Percentiles rank a stretch among this genome's conserved stretches.
Conservation (phyloP, 805 yeast species). For the Tetrapisispora phaffii region DNA sequence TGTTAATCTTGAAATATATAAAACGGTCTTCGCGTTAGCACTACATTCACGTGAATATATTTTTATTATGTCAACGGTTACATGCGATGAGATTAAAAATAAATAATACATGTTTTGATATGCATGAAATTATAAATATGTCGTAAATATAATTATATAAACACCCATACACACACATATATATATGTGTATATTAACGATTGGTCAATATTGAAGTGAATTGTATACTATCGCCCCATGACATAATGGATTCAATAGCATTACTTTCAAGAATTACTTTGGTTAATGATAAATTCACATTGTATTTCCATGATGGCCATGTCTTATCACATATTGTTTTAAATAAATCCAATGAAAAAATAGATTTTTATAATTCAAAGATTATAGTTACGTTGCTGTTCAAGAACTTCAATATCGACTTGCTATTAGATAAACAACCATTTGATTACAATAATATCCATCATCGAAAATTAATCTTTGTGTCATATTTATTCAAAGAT, state of each 20-base stretch:
- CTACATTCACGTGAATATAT: too few relatives aligned
- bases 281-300: neutral
- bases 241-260: neutral
- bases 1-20: too few relatives aligned
- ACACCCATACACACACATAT: neutral
- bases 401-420: neutral
- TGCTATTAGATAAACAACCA: slow-evolving; percentile 1
- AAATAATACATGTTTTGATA: too few relatives aligned
- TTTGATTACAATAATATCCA: neutral
- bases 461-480: neutral
- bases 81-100: neutral
- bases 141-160: too few relatives aligned
- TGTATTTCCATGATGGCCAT: neutral
- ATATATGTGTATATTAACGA: neutral
- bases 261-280: neutral
- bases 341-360: neutral
- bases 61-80: too few relatives aligned
- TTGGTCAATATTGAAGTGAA: neutral
- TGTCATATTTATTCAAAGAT: neutral
- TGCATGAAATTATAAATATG: too few relatives aligned
- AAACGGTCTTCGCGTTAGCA: too few relatives aligned
- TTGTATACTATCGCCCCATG: too few relatives aligned
- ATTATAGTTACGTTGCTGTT: neutral
- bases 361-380: neutral
- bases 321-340: neutral